Conservation (phyloP, 176 grass and related monocot species). For the Carex littledalei region DNA sequence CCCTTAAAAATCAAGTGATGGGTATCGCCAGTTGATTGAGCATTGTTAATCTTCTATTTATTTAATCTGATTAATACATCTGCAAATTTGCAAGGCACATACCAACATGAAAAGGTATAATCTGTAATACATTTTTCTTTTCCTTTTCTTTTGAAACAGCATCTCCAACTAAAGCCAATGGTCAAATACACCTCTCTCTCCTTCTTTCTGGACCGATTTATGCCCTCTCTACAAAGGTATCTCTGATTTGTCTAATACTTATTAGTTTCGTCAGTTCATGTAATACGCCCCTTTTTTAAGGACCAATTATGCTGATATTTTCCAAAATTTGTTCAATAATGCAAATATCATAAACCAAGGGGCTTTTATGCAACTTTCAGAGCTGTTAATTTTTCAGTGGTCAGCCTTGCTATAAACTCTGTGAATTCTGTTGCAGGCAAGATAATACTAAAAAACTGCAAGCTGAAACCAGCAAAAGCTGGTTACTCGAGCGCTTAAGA, state of each 20-base stretch:
- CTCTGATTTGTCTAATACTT: neutral
- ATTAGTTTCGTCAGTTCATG: neutral
- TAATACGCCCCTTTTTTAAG: neutral
- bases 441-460: neutral
- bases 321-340: neutral
- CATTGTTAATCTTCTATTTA: neutral
- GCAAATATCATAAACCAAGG: neutral
- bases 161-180: constrained; percentile 58
- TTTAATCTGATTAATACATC: neutral
- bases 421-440: neutral
- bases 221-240: constrained; percentile 59
- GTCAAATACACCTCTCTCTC: constrained; percentile 75
- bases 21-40: neutral
- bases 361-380: neutral
- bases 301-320: neutral
- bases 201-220: constrained; percentile 62
- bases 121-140: neutral
- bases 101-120: neutral
- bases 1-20: too few relatives aligned
- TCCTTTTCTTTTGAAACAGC: constrained; percentile 28
- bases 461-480: constrained; percentile 19
- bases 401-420: neutral
- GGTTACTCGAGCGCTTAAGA: constrained; percentile 64
- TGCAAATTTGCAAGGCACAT: neutral
- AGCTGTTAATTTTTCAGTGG: neutral